Percentiles rank a stretch among this genome's conserved stretches.
Conservation (phyloP, 164 flowering plant species). For the Dillenia turbinata region DNA sequence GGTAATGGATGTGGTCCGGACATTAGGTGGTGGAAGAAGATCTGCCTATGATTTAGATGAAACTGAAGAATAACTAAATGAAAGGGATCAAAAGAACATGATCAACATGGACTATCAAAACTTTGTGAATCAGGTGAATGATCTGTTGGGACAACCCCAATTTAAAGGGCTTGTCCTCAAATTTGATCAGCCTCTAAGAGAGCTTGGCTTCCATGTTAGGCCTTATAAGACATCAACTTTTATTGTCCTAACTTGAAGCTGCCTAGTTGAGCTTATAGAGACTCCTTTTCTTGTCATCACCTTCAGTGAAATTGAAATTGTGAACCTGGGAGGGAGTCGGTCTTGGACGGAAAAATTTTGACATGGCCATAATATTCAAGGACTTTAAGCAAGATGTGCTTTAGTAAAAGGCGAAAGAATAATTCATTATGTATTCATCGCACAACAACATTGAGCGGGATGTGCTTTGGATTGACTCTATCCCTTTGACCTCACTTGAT, state of each 20-base stretch:
- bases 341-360: conserved; percentile 81
- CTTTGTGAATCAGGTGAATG: conserved; percentile 72
- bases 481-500: conserved; percentile 74
- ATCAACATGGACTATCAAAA: conserved; percentile 65
- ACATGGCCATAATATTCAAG: conserved; percentile 81
- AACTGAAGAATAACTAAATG: conserved; percentile 81
- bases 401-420: conserved; percentile 66
- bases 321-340: conserved; percentile 77
- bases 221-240: conserved; percentile 72
- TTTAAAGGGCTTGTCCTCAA: conserved; percentile 57
- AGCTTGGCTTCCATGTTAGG: conserved; percentile 85
- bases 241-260: conserved; percentile 74
- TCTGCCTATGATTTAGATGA: conserved; percentile 88
- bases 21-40: conserved; percentile 67
- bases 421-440: conserved; percentile 25
- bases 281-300: conserved; percentile 69
- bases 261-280: conserved; percentile 78
- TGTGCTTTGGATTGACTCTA: conserved; percentile 75
- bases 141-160: conserved; percentile 71
- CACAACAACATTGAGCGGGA: no score
- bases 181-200: conserved; percentile 84
- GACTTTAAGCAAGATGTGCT: conserved; percentile 82
- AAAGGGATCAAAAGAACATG: conserved; percentile 70
- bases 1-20: conserved; percentile 89
- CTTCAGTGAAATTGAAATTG: conserved; percentile 78